Conservation (phyloP, 768 basidiomycete species). For the Sporobolomyces pararoseus region DNA sequence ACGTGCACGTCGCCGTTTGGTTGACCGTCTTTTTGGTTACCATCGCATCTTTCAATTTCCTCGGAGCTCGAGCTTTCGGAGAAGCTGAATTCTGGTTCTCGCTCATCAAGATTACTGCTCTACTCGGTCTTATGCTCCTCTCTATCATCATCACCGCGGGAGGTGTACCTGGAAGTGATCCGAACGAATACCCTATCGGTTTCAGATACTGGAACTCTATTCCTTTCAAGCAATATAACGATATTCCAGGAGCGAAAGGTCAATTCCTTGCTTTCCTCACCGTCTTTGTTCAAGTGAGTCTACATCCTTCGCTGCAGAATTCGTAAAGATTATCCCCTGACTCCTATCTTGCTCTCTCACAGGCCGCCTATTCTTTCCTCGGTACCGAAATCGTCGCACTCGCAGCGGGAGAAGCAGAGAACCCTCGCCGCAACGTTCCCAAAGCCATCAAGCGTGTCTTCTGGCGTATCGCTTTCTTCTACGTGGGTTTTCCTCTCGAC, state of each 20-base stretch:
- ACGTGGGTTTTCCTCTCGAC: constrained; percentile 47
- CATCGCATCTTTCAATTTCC: constrained; percentile 41
- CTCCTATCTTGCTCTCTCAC: background rate
- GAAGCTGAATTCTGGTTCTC: constrained; percentile 51
- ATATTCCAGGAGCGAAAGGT: constrained; percentile 56
- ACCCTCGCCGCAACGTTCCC: constrained; percentile 56
- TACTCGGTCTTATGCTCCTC: constrained; percentile 50
- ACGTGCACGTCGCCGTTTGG: constrained; percentile 39
- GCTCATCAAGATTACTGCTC: constrained; percentile 51
- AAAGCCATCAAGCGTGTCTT: constrained; percentile 67
- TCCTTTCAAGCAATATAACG: constrained; percentile 49
- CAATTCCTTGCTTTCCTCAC: constrained; percentile 60
- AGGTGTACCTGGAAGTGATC: constrained; percentile 48
- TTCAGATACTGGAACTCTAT: constrained; percentile 41
- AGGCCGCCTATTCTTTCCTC: constrained; percentile 56
- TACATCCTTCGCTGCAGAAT: background rate
- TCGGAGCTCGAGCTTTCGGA: constrained; percentile 39
- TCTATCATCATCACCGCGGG: constrained; percentile 49
- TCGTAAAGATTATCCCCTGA: no score
- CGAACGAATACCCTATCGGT: constrained; percentile 46
- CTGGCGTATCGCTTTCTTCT: constrained; percentile 77
- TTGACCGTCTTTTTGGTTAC: constrained; percentile 32
- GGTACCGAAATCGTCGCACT: constrained; percentile 56
- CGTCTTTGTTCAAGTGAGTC: constrained; percentile 50
- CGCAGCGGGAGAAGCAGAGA: constrained; percentile 54